Evolutionary conservation across 495 filamentous ascomycete genomes (phyloP), one percentile per base, ranked within the genome.

Genomic region (Neurospora terricola): DNA sequence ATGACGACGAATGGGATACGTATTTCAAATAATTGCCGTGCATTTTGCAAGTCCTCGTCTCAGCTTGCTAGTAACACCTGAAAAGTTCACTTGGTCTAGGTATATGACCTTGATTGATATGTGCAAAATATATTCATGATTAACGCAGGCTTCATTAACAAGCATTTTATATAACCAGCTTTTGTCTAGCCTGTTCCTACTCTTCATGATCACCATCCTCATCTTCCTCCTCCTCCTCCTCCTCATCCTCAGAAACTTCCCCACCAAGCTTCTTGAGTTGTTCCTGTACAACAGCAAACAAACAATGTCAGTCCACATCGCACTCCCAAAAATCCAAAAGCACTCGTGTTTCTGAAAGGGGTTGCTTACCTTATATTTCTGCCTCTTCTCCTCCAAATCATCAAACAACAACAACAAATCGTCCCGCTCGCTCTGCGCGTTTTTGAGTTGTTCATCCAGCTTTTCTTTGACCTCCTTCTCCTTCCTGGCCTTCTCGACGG

Each of bases 321-420:
- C 21, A 23, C 30, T 36, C 39, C 43, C 16, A 16, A 42, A 76
- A 38, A 34, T 36, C 38, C 14, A 40, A 69, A 66, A 70, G 8
- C 34, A 54, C 4, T 69, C 14, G 14, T 62, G 18, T 21, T 34
- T 34, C 34, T 39, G 68, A 39, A 34, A 70, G 59, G 36, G 39
- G 12, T 37, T 42, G 40, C 40, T 77, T 84, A 93, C 92, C 88
- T 94, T 96, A 77, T 96, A 94, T 72, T 88, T 88, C 11, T 86
- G 84, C 73, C 91, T 85, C 85, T 95, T 96, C 69, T 94, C 91
- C 80, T 97, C 93, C n/a, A 96, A 76, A 77, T 97, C 93, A n/a
- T 88, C 91, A 80, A 97, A 91, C 39, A 97, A 90, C 84, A 96
- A 92, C 43, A 97, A 82, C 76, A 97, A 84, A 81, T 97, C 93